phyloP scores from a whole-genome alignment of 352 stramenopile genomes.

The Phytopythium mirpurense region DNA sequence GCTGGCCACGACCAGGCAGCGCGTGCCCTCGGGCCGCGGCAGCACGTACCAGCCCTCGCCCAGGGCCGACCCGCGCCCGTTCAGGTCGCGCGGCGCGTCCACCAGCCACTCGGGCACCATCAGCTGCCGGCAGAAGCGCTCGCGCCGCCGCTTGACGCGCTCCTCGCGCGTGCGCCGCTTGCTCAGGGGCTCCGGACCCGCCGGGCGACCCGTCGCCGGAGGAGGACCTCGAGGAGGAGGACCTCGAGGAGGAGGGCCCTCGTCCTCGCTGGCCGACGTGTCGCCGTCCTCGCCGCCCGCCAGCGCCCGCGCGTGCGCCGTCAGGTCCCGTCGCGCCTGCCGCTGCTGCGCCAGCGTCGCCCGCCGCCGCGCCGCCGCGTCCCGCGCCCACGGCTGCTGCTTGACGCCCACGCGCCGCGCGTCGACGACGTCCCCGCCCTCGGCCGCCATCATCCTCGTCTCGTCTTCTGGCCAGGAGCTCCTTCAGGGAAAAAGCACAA shows the following conservation, averaged over 20 bases:
- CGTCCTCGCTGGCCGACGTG: constrained; percentile 21
- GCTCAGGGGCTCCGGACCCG: background rate
- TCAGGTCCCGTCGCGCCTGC: constrained; percentile 72
- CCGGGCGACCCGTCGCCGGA: constrained; percentile 24
- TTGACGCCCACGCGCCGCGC: constrained; percentile 59
- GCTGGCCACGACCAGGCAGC: constrained; percentile 84
- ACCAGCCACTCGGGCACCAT: constrained; percentile 90
- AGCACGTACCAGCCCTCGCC: constrained; percentile 89
- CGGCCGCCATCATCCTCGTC: background rate
- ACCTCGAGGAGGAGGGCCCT: too few species aligned
- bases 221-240: too few species aligned
- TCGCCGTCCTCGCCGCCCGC: constrained; percentile 24
- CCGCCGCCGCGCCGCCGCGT: constrained; percentile 48
- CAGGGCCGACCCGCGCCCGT: constrained; percentile 59
- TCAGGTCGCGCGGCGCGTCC: constrained; percentile 77
- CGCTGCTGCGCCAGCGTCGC: constrained; percentile 64
- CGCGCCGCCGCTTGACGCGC: constrained; percentile 59
- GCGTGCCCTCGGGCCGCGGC: constrained; percentile 88
- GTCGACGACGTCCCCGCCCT: background rate
- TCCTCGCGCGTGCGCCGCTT: constrained; percentile 76
- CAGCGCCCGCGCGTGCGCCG: constrained; percentile 67
- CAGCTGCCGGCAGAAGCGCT: constrained; percentile 80
- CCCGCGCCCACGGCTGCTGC: constrained; percentile 54
- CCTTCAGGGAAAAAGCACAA: too few species aligned
- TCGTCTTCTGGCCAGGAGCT: background rate